phyloP scores from a whole-genome alignment of 768 basidiomycete genomes.

The Lactifluus echinatus region DNA sequence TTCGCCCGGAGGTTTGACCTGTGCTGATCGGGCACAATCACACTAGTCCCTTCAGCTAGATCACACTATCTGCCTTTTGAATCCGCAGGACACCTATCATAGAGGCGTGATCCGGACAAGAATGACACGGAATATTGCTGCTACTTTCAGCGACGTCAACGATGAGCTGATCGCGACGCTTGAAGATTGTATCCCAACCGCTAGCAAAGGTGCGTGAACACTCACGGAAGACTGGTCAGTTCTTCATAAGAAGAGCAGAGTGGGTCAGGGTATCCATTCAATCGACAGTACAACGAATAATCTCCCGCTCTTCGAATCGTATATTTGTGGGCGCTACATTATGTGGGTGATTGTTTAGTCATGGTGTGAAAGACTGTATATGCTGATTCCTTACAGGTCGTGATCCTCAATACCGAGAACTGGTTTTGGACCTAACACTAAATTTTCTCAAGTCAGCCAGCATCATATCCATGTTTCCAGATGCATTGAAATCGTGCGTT shows the following conservation, averaged over 20 bases:
- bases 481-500: conserved; percentile 37
- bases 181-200: conserved; percentile 29
- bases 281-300: conserved; percentile 2
- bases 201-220: conserved; percentile 14
- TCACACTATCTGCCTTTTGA: conserved; percentile 32
- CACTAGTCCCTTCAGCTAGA: conserved; percentile 31
- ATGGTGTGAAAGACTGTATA: neutral
- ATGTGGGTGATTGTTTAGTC: conserved; percentile 22
- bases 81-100: conserved; percentile 28
- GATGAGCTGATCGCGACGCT: conserved; percentile 39
- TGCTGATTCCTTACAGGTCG: conserved; percentile 28
- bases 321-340: conserved; percentile 38
- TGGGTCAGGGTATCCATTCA: conserved; percentile 29
- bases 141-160: conserved; percentile 33
- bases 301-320: conserved; percentile 1
- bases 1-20: neutral
- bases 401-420: conserved; percentile 32
- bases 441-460: conserved; percentile 29
- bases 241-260: conserved; percentile 16
- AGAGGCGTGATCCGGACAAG: conserved; percentile 24
- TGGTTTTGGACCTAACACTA: conserved; percentile 31
- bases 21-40: neutral
- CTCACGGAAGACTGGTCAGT: too few species aligned
- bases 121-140: conserved; percentile 32
- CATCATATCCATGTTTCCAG: conserved; percentile 34